Conservation (phyloP, 441 rosid genomes). For the Bruguiera hainesii region DNA sequence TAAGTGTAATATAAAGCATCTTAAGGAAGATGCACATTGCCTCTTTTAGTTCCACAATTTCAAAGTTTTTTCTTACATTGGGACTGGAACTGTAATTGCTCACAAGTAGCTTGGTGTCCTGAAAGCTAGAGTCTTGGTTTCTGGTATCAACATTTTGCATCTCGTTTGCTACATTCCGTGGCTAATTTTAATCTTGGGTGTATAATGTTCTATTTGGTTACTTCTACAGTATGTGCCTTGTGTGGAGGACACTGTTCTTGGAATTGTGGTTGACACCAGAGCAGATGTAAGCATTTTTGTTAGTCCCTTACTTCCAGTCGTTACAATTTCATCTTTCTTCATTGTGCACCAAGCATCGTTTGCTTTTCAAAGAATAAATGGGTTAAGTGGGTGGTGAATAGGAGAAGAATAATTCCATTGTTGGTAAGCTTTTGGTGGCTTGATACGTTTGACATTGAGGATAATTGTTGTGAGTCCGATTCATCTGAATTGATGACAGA, state of each 20-base stretch:
- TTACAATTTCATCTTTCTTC: neutral
- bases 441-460: neutral
- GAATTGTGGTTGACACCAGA: constrained; percentile 73
- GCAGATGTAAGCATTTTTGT: constrained; percentile 62
- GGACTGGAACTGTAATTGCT: too few relatives aligned
- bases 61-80: too few relatives aligned
- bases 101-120: too few relatives aligned
- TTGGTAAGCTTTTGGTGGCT: neutral
- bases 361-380: neutral
- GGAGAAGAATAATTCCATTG: neutral
- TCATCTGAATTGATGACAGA: too few relatives aligned
- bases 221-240: constrained; percentile 65
- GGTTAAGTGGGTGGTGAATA: neutral
- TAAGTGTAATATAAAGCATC: neutral
- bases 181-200: neutral
- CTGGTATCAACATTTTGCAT: neutral
- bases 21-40: too few relatives aligned
- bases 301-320: neutral
- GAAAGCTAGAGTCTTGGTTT: too few relatives aligned
- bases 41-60: too few relatives aligned
- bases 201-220: constrained; percentile 18
- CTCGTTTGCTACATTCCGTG: neutral
- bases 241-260: constrained; percentile 71
- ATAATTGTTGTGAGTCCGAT: too few relatives aligned
- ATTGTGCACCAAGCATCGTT: neutral